Percentiles rank a stretch among this genome's conserved stretches.
phyloP scores from a whole-genome alignment of 1,284 basidiomycete species.

The Wolfiporia cocos region DNA sequence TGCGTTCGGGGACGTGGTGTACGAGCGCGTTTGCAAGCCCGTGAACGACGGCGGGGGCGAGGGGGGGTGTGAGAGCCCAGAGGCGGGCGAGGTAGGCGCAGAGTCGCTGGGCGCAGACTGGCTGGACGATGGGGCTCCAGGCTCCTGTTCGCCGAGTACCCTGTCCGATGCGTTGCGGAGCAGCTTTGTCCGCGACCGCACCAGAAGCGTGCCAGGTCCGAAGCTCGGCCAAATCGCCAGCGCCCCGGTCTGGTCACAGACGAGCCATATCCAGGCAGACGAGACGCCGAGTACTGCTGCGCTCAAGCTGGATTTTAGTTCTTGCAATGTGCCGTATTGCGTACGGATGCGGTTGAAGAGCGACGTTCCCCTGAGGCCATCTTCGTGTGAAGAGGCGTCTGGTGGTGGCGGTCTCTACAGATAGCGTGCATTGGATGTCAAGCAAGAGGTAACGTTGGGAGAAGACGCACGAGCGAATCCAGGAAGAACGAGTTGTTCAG shows the following conservation, averaged over 20 bases:
- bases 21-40: background rate
- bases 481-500: slow-evolving; percentile 97
- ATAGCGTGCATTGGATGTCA: slow-evolving; percentile 3
- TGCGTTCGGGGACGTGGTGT: background rate
- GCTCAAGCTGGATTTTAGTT: slow-evolving; percentile 74
- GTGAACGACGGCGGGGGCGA: slow-evolving; percentile 18
- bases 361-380: slow-evolving; percentile 24
- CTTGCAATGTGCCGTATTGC: slow-evolving; percentile 59
- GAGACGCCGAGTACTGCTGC: slow-evolving; percentile 75
- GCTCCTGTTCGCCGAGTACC: slow-evolving; percentile 10
- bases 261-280: slow-evolving; percentile 88
- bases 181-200: slow-evolving; percentile 43
- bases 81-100: slow-evolving; percentile 25
- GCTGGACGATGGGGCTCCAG: background rate
- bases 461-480: slow-evolving; percentile 64
- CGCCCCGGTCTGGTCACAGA: slow-evolving; percentile 58
- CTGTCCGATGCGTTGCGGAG: slow-evolving; percentile 15
- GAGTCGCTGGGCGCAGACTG: background rate
- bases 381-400: slow-evolving; percentile 33
- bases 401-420: slow-evolving; percentile 46
- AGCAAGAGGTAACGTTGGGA: no score
- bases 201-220: slow-evolving; percentile 85
- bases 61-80: slow-evolving; percentile 24
- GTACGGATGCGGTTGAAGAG: slow-evolving; percentile 38
- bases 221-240: slow-evolving; percentile 82